Evolutionary conservation across 148 eudicot genomes (phyloP), one percentile per base, ranked within the genome.

Genomic region (Heliamphora exappendiculata): DNA sequence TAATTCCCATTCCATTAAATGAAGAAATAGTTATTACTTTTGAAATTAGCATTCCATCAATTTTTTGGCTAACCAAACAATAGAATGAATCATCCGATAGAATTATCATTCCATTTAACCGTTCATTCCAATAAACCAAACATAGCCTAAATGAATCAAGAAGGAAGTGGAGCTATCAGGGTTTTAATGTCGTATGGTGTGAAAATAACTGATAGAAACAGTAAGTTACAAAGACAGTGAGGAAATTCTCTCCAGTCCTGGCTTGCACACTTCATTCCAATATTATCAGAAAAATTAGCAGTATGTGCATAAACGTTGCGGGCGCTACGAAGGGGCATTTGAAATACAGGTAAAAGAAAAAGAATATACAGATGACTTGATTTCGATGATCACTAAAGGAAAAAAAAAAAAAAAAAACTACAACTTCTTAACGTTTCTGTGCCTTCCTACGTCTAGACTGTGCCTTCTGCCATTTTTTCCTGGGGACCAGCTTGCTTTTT

Each of bases 381-480:
- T n/a, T 66, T 66, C 26, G 8, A 66, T 39, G 57, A 70, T 39
- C 8, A 28, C 5, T 47, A 2, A 67, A 41, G 24, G 51, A 67
- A 33, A 68, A 47, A 12, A 1, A 0, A 34, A n/a, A 75, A 71
- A 37, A 58, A 75, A 67, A 70, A 72, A 11, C 39, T 47, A 64
- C 59, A 76, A 69, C 33, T 80, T 73, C 22, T 79, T 72, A 89
- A 57, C 98, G 89, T 79, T 82, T 90, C 80, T 70, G 87, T 67
- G 91, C 99, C 78, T 91, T 95, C 79, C 96, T 83, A 7, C 93
- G 82, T 72, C 97, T 87, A 58, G 97, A 83, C 74, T 91, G 81
- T 17, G 97, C 70, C 84, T 95, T 95, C 86, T 91, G 94, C 89
- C 88, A 95, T 84, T 91, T 92, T 85, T 89, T 91, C 71, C 82